Evolutionary conservation across 495 filamentous ascomycete species (phyloP).

Genomic region (Diplogelasinospora grovesii): DNA sequence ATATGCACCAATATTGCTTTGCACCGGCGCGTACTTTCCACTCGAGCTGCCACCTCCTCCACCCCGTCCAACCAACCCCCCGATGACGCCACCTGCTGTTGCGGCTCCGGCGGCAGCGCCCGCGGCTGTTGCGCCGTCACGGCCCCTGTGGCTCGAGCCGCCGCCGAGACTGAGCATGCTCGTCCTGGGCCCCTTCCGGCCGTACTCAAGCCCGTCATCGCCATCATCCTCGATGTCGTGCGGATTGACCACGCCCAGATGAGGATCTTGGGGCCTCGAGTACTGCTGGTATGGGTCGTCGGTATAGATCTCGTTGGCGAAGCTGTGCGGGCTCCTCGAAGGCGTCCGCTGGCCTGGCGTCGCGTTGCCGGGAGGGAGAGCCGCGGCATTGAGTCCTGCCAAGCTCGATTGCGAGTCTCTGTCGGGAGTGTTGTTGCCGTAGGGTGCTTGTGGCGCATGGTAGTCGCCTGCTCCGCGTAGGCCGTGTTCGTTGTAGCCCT

Average conservation of each 20-base stretch:
- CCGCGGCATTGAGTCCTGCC: slow-evolving; percentile 13
- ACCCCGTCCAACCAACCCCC: slow-evolving; percentile 37
- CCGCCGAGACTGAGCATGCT: slow-evolving; percentile 50
- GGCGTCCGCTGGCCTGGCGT: slow-evolving; percentile 22
- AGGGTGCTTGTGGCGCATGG: slow-evolving; percentile 12
- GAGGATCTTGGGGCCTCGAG: slow-evolving; percentile 51
- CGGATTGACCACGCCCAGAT: slow-evolving; percentile 59
- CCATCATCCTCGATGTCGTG: slow-evolving; percentile 78
- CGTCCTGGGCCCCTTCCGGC: slow-evolving; percentile 31
- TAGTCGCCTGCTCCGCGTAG: slow-evolving; percentile 13
- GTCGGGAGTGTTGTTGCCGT: slow-evolving; percentile 5
- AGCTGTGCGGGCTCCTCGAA: slow-evolving; percentile 21
- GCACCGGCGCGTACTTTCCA: slow-evolving; percentile 34
- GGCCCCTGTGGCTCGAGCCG: slow-evolving; percentile 28
- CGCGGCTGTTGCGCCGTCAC: slow-evolving; percentile 20
- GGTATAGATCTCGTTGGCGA: slow-evolving; percentile 23
- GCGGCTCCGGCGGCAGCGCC: slow-evolving; percentile 39
- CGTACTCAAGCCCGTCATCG: slow-evolving; percentile 66
- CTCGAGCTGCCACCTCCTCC: slow-evolving; percentile 28
- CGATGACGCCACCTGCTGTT: slow-evolving; percentile 49
- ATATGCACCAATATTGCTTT: too few species aligned
- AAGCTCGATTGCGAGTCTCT: slow-evolving; percentile 16
- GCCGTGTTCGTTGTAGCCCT: slow-evolving; percentile 10
- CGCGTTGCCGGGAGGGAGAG: slow-evolving; percentile 9
- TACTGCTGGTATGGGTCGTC: slow-evolving; percentile 48